Conservation (phyloP, 768 basidiomycete species). For the Auriscalpium microsporum region DNA sequence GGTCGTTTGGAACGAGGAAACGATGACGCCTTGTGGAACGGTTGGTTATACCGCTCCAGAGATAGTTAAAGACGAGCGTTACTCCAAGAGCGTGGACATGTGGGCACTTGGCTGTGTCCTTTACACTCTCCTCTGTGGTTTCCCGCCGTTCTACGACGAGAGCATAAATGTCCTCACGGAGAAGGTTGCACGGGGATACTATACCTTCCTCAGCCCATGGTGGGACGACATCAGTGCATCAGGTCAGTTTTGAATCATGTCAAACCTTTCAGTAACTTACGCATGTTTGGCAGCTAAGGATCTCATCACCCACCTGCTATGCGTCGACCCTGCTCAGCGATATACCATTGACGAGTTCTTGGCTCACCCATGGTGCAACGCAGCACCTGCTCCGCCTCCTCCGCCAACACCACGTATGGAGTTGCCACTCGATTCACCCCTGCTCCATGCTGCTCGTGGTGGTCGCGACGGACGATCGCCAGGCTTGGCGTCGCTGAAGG, state of each 20-base stretch:
- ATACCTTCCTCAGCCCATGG: conserved; percentile 98
- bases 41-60: conserved; percentile 99
- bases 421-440: conserved; percentile 75
- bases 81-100: conserved; percentile 97
- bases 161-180: conserved; percentile 97
- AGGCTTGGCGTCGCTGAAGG: conserved; percentile 86
- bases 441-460: conserved; percentile 73
- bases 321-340: conserved; percentile 90
- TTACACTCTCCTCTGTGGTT: conserved; percentile 95
- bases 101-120: conserved; percentile 99
- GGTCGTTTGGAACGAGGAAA: conserved; percentile 98
- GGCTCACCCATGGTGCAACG: conserved; percentile 90
- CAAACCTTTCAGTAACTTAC: conserved; percentile 4
- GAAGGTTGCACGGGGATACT: conserved; percentile 95
- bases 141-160: conserved; percentile 98
- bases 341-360: conserved; percentile 99
- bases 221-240: conserved; percentile 91
- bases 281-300: conserved; percentile 67
- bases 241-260: conserved; percentile 37
- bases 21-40: conserved; percentile 99
- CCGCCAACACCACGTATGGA: conserved; percentile 54
- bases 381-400: conserved; percentile 50
- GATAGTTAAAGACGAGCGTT: conserved; percentile 97
- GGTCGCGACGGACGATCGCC: conserved; percentile 78
- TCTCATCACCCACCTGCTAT: conserved; percentile 87